A percentile compares a stretch with the other conserved stretches of the same genome.
These are phyloP conservation scores for Annulohypoxylon nitens DNA, from an alignment of 495 filamentous ascomycete species.

Conservation along the genomic window DNA sequence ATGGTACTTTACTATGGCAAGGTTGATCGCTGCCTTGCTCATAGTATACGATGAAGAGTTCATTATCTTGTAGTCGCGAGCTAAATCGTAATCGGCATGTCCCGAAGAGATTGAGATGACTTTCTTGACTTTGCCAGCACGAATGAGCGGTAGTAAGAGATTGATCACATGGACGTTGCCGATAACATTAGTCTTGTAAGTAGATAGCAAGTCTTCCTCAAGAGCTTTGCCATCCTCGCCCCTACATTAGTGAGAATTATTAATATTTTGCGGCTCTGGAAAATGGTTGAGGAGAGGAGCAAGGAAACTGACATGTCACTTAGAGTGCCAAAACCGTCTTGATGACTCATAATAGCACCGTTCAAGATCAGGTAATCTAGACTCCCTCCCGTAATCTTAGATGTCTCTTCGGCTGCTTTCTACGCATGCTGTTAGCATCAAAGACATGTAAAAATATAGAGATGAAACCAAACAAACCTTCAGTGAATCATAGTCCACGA, in stretches of 20 bases:
- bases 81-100: conserved; percentile 55
- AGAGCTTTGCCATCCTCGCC: conserved; percentile 46
- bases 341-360: conserved; percentile 48
- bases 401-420: conserved; percentile 54
- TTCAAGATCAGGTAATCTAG: conserved; percentile 69
- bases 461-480: conserved; percentile 40
- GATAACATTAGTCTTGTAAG: conserved; percentile 60
- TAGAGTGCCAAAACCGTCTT: conserved; percentile 32
- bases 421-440: conserved; percentile 30
- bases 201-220: conserved; percentile 45
- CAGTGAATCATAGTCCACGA: conserved; percentile 58
- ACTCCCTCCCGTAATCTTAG: conserved; percentile 55
- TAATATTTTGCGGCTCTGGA: not conserved
- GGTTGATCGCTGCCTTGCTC: conserved; percentile 61
- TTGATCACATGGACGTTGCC: conserved; percentile 66
- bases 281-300: not conserved
- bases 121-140: conserved; percentile 65
- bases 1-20: conserved; percentile 60
- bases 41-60: conserved; percentile 48
- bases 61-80: conserved; percentile 46
- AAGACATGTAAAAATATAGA: not conserved
- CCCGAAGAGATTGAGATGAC: conserved; percentile 67
- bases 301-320: conserved; percentile 41
- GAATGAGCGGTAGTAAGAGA: conserved; percentile 66
- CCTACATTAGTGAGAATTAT: conserved; percentile 37